Percentiles rank a stretch among this genome's conserved stretches.
phyloP scores from a whole-genome alignment of 108 stramenopile species.

The Fistulifera pelliculosa region DNA sequence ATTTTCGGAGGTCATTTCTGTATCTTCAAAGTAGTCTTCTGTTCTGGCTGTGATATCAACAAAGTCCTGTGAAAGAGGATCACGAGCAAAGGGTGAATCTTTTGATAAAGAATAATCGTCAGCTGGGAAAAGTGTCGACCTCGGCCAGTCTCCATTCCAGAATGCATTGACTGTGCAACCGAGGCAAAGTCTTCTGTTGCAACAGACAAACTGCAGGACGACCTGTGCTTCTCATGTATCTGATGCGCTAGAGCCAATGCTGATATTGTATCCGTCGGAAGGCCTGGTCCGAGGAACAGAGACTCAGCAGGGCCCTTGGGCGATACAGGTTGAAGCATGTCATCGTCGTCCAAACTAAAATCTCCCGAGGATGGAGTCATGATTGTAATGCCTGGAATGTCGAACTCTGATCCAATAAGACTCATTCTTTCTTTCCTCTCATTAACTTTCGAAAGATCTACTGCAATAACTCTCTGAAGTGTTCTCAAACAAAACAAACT shows the following conservation, averaged over 20 bases:
- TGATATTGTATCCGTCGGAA: conserved; percentile 12
- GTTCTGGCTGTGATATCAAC: too few relatives aligned
- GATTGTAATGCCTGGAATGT: neutral
- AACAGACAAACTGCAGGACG: neutral
- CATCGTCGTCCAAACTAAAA: conserved; percentile 7
- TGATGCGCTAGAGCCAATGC: conserved; percentile 17
- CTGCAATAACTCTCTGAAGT: too few relatives aligned
- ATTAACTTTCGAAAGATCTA: neutral
- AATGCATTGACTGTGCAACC: conserved; percentile 1
- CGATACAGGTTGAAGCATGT: conserved; percentile 11
- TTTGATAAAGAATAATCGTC: too few relatives aligned
- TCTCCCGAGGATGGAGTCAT: neutral
- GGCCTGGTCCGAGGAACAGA: conserved; percentile 13
- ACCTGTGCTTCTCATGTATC: conserved; percentile 3
- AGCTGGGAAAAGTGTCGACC: too few relatives aligned
- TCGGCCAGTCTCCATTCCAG: neutral
- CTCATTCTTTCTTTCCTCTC: neutral
- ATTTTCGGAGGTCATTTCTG: neutral
- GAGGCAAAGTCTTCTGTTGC: conserved; percentile 16
- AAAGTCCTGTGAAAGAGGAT: too few relatives aligned
- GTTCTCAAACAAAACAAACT: neutral
- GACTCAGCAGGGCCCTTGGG: conserved; percentile 8
- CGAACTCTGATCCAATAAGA: conserved; percentile 6
- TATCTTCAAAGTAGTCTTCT: neutral
- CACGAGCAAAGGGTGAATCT: too few relatives aligned